Conservation (phyloP, 2,329 filamentous ascomycete genomes). For the Aspergillus sp. region DNA sequence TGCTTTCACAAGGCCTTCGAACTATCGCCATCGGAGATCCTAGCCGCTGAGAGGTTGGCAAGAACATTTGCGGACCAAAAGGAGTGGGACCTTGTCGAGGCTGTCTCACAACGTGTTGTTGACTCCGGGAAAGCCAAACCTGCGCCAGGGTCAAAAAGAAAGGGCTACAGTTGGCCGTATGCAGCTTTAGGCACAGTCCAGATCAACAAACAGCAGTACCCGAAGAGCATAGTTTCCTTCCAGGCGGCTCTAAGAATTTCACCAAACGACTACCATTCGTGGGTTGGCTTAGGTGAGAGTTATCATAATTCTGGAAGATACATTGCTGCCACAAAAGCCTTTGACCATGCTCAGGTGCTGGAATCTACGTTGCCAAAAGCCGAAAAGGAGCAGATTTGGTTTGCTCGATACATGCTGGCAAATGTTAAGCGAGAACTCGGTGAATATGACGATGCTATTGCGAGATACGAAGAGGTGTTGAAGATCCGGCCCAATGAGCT, state of each 20-base stretch:
- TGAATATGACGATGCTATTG: constrained; percentile 81
- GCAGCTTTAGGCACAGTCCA: constrained; percentile 91
- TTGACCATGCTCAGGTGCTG: constrained; percentile 77
- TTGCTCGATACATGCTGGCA: constrained; percentile 92
- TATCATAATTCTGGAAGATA: constrained; percentile 93
- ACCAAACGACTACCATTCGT: constrained; percentile 88
- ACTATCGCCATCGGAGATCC: constrained; percentile 79
- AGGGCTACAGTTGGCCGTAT: constrained; percentile 93
- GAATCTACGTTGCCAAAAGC: constrained; percentile 60
- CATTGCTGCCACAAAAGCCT: constrained; percentile 89
- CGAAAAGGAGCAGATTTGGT: constrained; percentile 75
- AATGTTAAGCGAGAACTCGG: constrained; percentile 92
- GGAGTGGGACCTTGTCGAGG: constrained; percentile 96
- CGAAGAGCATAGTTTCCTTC: constrained; percentile 86
- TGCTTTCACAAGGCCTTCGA: constrained; percentile 98
- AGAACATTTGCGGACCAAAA: constrained; percentile 81
- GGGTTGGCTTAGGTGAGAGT: constrained; percentile 94
- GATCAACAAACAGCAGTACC: constrained; percentile 88
- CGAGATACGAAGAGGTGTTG: constrained; percentile 73
- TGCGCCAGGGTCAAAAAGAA: constrained; percentile 87
- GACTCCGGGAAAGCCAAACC: constrained; percentile 92
- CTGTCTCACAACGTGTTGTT: constrained; percentile 84
- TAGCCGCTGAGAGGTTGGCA: constrained; percentile 83
- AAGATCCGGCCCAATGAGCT: constrained; percentile 69
- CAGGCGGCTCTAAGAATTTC: constrained; percentile 82